A percentile compares a stretch with the other conserved stretches of the same genome.
Conservation (phyloP, 1,284 basidiomycete species). For the Sporisorium exsertum region DNA sequence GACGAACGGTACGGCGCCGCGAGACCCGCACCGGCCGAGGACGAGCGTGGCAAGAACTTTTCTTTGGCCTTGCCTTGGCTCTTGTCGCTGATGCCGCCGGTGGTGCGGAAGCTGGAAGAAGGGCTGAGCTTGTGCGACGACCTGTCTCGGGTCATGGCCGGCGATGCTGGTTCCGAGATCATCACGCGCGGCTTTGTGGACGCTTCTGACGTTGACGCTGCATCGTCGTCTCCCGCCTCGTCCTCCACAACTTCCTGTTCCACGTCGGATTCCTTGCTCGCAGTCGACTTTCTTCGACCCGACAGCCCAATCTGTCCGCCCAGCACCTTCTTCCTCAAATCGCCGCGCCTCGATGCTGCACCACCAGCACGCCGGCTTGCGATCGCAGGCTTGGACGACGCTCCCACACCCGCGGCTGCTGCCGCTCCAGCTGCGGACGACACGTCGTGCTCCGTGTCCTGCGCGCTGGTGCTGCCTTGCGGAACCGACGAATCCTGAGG, state of each 20-base stretch:
- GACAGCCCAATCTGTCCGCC: conserved; percentile 41
- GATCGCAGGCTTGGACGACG: neutral
- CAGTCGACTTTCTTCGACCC: conserved; percentile 16
- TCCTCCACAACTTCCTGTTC: conserved; percentile 24
- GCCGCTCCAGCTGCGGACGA: neutral
- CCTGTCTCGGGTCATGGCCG: conserved; percentile 8
- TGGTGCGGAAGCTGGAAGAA: conserved; percentile 18
- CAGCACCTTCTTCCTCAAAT: conserved; percentile 48
- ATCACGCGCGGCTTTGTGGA: conserved; percentile 34
- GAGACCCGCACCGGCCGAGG: conserved; percentile 44
- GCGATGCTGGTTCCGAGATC: conserved; percentile 42
- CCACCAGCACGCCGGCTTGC: conserved; percentile 10
- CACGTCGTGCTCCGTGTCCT: conserved; percentile 22
- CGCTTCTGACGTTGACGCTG: conserved; percentile 8
- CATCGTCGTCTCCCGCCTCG: neutral
- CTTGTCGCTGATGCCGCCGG: conserved; percentile 17
- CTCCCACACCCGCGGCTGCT: neutral
- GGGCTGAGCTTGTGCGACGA: conserved; percentile 23
- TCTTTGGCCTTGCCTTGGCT: conserved; percentile 15
- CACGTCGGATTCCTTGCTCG: conserved; percentile 9
- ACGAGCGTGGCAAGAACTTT: conserved; percentile 50
- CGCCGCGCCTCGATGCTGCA: conserved; percentile 18
- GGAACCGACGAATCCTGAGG: conserved; percentile 37
- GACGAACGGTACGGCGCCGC: conserved; percentile 18
- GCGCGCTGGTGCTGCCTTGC: conserved; percentile 32